A percentile compares a stretch with the other conserved stretches of the same genome.
These are phyloP conservation scores for Paracamarosporium sp. DNA, from an alignment of 2,329 filamentous ascomycete species.

Conservation along the genomic window DNA sequence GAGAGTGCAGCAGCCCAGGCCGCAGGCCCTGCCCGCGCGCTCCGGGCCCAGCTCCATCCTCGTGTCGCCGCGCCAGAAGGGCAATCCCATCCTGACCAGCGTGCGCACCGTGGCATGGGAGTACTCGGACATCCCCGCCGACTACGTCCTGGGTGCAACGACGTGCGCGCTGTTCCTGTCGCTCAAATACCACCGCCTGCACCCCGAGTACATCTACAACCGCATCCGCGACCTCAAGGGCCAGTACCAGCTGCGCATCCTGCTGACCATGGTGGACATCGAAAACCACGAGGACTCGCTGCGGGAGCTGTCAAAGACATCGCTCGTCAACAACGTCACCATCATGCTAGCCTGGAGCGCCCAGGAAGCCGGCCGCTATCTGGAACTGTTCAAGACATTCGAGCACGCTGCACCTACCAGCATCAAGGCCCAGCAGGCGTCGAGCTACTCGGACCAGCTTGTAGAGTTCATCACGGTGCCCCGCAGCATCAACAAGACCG, in stretches of 20 bases:
- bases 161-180: slow-evolving; percentile 93
- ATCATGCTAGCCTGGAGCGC: slow-evolving; percentile 93
- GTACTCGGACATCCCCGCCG: slow-evolving; percentile 94
- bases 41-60: slow-evolving; percentile 78
- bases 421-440: slow-evolving; percentile 85
- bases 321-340: slow-evolving; percentile 89
- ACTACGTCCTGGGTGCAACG: slow-evolving; percentile 86
- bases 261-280: slow-evolving; percentile 94
- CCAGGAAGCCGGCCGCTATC: slow-evolving; percentile 88
- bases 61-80: slow-evolving; percentile 91
- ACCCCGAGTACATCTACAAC: slow-evolving; percentile 97
- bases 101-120: slow-evolving; percentile 90
- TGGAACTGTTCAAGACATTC: slow-evolving; percentile 94
- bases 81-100: slow-evolving; percentile 87
- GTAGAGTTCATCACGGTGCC: slow-evolving; percentile 94
- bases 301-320: slow-evolving; percentile 90
- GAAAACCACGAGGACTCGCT: slow-evolving; percentile 89
- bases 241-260: slow-evolving; percentile 83
- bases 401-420: slow-evolving; percentile 83
- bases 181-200: slow-evolving; percentile 94
- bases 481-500: slow-evolving; percentile 89
- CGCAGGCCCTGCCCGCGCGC: slow-evolving; percentile 77
- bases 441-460: slow-evolving; percentile 83
- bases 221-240: slow-evolving; percentile 84
- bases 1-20: slow-evolving; percentile 82